Conservation (phyloP, 768 basidiomycete species). For the Leccinum obscurum region DNA sequence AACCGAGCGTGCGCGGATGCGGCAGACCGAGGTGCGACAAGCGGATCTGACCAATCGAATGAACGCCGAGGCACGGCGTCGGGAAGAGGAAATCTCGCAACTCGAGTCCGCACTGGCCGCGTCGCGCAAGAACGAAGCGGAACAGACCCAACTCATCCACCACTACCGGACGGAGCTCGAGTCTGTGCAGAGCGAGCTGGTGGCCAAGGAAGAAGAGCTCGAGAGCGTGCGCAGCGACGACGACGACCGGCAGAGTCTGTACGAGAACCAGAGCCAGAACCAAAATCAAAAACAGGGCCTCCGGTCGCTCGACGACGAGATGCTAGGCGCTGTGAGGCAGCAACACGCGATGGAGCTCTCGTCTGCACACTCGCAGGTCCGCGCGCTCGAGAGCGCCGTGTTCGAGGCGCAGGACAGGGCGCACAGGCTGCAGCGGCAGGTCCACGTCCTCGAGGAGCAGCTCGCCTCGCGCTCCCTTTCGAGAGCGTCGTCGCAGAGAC, state of each 20-base stretch:
- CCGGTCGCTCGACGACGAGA: slow-evolving; percentile 70
- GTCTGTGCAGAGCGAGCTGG: slow-evolving; percentile 60
- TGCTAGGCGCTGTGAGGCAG: slow-evolving; percentile 65
- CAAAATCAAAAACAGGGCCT: slow-evolving; percentile 20
- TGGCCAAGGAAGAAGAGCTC: slow-evolving; percentile 65
- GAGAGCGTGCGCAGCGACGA: slow-evolving; percentile 48
- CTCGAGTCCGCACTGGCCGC: slow-evolving; percentile 56
- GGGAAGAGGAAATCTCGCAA: slow-evolving; percentile 53
- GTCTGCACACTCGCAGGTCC: slow-evolving; percentile 74
- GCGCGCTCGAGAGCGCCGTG: slow-evolving; percentile 68
- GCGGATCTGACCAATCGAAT: slow-evolving; percentile 61
- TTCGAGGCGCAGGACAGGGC: slow-evolving; percentile 73
- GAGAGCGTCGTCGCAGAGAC: slow-evolving; percentile 41
- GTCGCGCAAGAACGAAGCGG: slow-evolving; percentile 47
- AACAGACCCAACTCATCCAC: slow-evolving; percentile 62
- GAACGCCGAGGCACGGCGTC: slow-evolving; percentile 42
- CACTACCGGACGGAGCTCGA: slow-evolving; percentile 72
- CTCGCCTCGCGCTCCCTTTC: slow-evolving; percentile 47
- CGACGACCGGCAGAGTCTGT: too few relatives aligned
- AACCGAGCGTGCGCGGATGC: slow-evolving; percentile 59
- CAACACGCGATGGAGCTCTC: slow-evolving; percentile 83
- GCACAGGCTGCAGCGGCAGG: slow-evolving; percentile 68
- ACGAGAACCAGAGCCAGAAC: too few relatives aligned
- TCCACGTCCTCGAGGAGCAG: slow-evolving; percentile 66
- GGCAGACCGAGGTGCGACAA: slow-evolving; percentile 54